phyloP scores from a whole-genome alignment of 2,329 filamentous ascomycete species.

The Pseudopyricularia cyperi region DNA sequence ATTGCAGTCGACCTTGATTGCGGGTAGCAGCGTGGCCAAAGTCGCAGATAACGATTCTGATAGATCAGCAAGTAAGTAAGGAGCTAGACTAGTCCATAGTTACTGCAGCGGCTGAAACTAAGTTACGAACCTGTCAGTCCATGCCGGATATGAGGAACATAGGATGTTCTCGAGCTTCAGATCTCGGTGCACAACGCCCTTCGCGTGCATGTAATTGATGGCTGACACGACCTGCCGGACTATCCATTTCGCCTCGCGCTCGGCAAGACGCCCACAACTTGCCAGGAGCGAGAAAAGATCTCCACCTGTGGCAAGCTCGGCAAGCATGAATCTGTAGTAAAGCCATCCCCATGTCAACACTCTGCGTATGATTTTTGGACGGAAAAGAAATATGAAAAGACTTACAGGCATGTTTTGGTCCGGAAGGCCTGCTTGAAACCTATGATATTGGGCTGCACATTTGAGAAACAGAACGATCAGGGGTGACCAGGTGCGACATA shows the following conservation, averaged over 20 bases:
- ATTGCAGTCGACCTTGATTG: slow-evolving; percentile 26
- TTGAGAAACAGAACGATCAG: background rate
- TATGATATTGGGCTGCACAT: background rate
- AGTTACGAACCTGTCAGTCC: background rate
- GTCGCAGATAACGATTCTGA: slow-evolving; percentile 36
- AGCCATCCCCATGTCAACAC: background rate
- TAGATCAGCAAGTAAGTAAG: slow-evolving; percentile 6
- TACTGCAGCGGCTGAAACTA: no score
- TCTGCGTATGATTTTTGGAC: background rate
- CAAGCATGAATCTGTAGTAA: slow-evolving; percentile 36
- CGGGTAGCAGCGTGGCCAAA: slow-evolving; percentile 35
- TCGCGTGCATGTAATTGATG: background rate
- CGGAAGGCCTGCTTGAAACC: background rate
- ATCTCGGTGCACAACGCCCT: slow-evolving; percentile 21
- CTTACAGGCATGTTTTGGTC: background rate
- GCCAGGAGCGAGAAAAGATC: slow-evolving; percentile 37
- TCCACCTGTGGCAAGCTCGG: slow-evolving; percentile 41
- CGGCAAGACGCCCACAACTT: slow-evolving; percentile 20
- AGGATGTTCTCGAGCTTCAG: slow-evolving; percentile 42
- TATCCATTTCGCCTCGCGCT: slow-evolving; percentile 31
- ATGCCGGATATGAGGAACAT: slow-evolving; percentile 26
- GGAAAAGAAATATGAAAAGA: background rate
- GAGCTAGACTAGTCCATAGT: background rate
- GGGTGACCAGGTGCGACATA: slow-evolving; percentile 16
- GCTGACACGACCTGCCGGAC: slow-evolving; percentile 32